A percentile compares a stretch with the other conserved stretches of the same genome.
Evolutionary conservation across 805 yeast genomes (phyloP).

Genomic region (Lachancea nothofagi): DNA sequence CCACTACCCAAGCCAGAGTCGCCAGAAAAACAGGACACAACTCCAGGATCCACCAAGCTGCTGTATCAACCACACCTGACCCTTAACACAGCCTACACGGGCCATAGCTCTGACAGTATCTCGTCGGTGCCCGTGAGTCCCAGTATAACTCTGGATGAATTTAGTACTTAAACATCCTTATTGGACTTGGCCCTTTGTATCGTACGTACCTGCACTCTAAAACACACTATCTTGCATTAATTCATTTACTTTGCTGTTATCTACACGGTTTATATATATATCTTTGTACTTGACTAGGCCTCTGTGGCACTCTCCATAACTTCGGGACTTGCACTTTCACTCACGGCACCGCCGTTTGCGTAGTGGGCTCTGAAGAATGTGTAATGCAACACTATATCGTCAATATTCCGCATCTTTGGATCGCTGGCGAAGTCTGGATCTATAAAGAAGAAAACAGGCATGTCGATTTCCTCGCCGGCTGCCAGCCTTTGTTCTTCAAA

Average conservation of each 20-base stretch:
- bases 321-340: conserved; percentile 18
- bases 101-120: neutral
- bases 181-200: neutral
- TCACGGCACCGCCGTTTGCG: conserved; percentile 36
- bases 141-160: conserved; percentile 20
- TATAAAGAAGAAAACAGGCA: conserved; percentile 96
- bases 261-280: too few species aligned
- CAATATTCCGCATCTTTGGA: conserved; percentile 85
- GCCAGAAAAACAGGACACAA: conserved; percentile 1
- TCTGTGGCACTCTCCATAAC: conserved; percentile 1
- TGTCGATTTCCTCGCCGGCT: conserved; percentile 97
- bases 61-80: conserved; percentile 9
- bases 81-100: conserved; percentile 1
- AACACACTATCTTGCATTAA: too few species aligned
- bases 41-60: conserved; percentile 6
- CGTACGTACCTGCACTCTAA: too few species aligned
- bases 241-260: too few species aligned
- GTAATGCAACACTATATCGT: conserved; percentile 85
- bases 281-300: too few species aligned
- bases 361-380: conserved; percentile 72
- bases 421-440: conserved; percentile 94
- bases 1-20: conserved; percentile 23
- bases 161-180: conserved; percentile 13
- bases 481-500: conserved; percentile 91
- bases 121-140: conserved; percentile 18